Evolutionary conservation across 352 stramenopile genomes (phyloP).

Genomic region (Globisporangium barbulae): DNA sequence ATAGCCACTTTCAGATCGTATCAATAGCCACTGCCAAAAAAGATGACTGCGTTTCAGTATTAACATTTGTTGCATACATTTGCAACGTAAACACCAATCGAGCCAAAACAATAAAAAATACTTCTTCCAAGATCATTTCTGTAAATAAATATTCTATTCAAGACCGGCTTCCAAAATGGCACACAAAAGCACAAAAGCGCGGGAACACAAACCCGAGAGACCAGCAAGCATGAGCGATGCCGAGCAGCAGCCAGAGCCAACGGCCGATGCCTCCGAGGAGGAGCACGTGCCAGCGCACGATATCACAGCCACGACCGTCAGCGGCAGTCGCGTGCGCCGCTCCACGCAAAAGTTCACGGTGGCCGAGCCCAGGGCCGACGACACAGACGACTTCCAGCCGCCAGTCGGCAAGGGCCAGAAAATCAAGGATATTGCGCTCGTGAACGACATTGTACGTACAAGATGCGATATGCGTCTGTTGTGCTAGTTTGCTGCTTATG

Average conservation of each 20-base stretch:
- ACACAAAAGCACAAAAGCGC: no score
- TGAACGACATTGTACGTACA: slow-evolving; percentile 42
- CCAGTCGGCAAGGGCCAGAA: slow-evolving; percentile 51
- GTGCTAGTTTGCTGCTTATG: not conserved
- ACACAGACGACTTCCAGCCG: slow-evolving; percentile 60
- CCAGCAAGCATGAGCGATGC: not conserved
- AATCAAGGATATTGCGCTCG: slow-evolving; percentile 59
- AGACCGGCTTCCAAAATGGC: no score
- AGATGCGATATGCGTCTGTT: not conserved
- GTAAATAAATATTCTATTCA: no score
- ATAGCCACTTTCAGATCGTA: no score
- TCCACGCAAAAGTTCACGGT: slow-evolving; percentile 72
- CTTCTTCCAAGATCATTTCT: no score
- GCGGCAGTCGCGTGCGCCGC: slow-evolving; percentile 50
- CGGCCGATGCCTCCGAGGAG: slow-evolving; percentile 5
- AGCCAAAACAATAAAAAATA: no score
- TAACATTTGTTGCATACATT: no score
- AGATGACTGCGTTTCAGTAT: no score
- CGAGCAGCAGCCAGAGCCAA: not conserved
- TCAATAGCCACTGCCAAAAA: no score
- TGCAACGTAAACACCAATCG: no score
- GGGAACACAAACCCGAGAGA: no score
- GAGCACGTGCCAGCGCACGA: slow-evolving; percentile 6
- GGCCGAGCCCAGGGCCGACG: slow-evolving; percentile 37
- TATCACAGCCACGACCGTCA: slow-evolving; percentile 25